Base-by-base conservation (phyloP, 352 stramenopile species). In the Halophytophthora polymorphica region DNA sequence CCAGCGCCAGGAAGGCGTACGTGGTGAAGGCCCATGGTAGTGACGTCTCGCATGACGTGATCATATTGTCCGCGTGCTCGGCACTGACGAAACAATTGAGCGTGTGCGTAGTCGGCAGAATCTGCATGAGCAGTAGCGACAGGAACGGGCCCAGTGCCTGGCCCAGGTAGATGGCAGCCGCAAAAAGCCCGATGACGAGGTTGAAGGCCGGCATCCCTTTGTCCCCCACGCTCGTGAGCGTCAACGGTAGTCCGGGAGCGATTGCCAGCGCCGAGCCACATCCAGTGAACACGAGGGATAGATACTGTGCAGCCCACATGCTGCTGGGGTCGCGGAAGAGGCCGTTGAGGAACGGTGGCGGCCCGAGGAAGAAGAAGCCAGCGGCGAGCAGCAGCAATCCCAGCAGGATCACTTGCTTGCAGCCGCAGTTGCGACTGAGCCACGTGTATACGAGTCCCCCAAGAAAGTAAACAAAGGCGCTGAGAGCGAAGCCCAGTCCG, bases 171-270 rank as follows among this genome's bases (percentile, higher is more conserved):
- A 90, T 79, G 18, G 78, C 75, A 6, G 71, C 69, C 14, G 73
- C 73, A 58, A 90, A 90, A 13, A 90, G 60, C 3, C 73, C 78
- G 28, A 90, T 77, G 15, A 87, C 73, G 18, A 87, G 64, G 58
- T 86, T 83, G 36, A 66, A 71, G 21, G 71, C 76, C 41, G 78
- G 67, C 4, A 53, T 45, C 0, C 64, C 66, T 13, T 61, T 61
- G 19, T 64, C 59, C 39, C 65, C 40, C 17, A 86, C 64, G 25
- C 73, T 86, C 52, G 69, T 64, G n/a, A 90, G 63, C 2, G 78
- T 72, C 18, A 90, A 50, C 33, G 78, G 76, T 1, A 90, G 62
- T 3, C 70, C 73, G 5, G 78, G 78, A 0, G 78, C 78, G 23
- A 87, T 86, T 6, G 76, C 46, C 29, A 90, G 56, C 21, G 78